A percentile compares a stretch with the other conserved stretches of the same genome.
Conservation (phyloP, 1,139 yeast genomes). For the Scheffersomyces illinoinensis region DNA sequence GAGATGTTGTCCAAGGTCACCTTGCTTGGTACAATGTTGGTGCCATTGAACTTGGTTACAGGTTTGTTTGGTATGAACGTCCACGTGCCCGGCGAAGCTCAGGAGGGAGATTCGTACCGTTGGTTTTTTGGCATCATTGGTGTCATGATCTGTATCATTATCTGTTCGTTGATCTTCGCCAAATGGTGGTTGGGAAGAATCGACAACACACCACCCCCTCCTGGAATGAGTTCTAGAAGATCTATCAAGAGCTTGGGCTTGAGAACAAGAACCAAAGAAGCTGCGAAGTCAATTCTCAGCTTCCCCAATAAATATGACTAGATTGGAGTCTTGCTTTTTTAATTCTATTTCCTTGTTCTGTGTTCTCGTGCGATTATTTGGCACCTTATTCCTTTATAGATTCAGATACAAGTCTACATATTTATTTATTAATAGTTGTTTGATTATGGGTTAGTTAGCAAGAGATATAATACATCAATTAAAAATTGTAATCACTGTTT, state of each 20-base stretch:
- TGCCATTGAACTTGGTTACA: constrained; percentile 87
- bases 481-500: no score
- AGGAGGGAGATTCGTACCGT: constrained; percentile 37
- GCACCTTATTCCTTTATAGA: background rate
- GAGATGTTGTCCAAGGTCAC: constrained; percentile 89
- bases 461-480: background rate
- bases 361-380: background rate
- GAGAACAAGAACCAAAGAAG: constrained; percentile 30
- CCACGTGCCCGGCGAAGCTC: constrained; percentile 64
- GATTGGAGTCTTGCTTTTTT: background rate
- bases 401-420: background rate
- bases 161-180: constrained; percentile 31
- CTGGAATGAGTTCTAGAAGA: constrained; percentile 24
- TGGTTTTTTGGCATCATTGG: constrained; percentile 45
- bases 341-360: background rate
- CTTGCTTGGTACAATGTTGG: constrained; percentile 82
- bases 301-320: constrained; percentile 41
- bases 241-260: constrained; percentile 49
- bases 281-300: constrained; percentile 42
- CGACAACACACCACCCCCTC: constrained; percentile 11
- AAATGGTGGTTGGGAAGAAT: constrained; percentile 33
- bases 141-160: constrained; percentile 35
- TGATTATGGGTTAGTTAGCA: background rate
- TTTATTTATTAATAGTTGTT: background rate
- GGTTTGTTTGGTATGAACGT: constrained; percentile 98